A percentile compares a stretch with the other conserved stretches of the same genome.
Evolutionary conservation across 106 monocot species (phyloP).

Genomic region (Posidonia australis): DNA sequence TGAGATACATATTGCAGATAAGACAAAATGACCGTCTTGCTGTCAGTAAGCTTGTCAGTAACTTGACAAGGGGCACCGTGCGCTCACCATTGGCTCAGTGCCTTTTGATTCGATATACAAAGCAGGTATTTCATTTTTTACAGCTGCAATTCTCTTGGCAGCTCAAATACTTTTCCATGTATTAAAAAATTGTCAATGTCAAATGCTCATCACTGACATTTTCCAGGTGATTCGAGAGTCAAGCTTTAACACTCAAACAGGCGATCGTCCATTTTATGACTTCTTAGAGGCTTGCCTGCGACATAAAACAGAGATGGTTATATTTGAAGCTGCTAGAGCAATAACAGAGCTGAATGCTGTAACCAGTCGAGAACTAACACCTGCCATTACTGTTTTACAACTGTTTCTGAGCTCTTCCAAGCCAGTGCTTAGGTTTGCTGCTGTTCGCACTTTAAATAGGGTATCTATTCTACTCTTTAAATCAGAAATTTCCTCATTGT

Average conservation of each 20-base stretch:
- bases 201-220: background rate
- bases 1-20: too few relatives aligned
- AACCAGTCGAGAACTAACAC: slow-evolving; percentile 80
- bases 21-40: slow-evolving; percentile 96
- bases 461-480: slow-evolving; percentile 22
- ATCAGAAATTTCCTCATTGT: background rate
- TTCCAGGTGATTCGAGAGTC: slow-evolving; percentile 78
- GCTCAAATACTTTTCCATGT: too few relatives aligned
- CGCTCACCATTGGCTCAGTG: slow-evolving; percentile 97
- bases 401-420: slow-evolving; percentile 99
- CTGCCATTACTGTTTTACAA: slow-evolving; percentile 95
- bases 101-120: slow-evolving; percentile 84
- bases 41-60: slow-evolving; percentile 88
- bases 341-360: slow-evolving; percentile 91
- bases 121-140: slow-evolving; percentile 43
- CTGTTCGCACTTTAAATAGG: slow-evolving; percentile 97
- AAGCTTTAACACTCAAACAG: slow-evolving; percentile 51
- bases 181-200: background rate
- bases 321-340: slow-evolving; percentile 95
- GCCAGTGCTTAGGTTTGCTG: slow-evolving; percentile 96
- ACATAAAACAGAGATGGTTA: slow-evolving; percentile 99
- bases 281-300: slow-evolving; percentile 83
- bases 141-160: too few relatives aligned
- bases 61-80: slow-evolving; percentile 80
- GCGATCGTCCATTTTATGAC: slow-evolving; percentile 86